Conservation (phyloP, 768 basidiomycete genomes). For the Xerocomellus chrysenteron region DNA sequence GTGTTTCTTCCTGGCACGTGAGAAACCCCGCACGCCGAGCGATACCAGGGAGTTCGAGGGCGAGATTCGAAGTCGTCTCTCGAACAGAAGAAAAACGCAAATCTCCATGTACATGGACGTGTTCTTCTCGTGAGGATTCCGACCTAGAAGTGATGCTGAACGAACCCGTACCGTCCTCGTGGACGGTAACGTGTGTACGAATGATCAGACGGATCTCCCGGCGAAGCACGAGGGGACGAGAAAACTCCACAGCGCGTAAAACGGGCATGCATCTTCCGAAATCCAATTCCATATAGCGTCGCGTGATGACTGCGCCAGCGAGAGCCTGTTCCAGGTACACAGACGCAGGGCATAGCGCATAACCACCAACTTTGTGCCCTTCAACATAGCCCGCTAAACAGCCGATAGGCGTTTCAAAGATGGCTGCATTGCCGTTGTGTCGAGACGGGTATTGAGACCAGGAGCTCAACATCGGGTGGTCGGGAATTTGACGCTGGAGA, state of each 20-base stretch:
- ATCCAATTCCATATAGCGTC: slow-evolving; percentile 32
- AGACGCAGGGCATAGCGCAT: slow-evolving; percentile 63
- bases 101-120: slow-evolving; percentile 46
- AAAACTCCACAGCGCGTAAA: slow-evolving; percentile 47
- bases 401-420: slow-evolving; percentile 54
- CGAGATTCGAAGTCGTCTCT: slow-evolving; percentile 39
- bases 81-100: slow-evolving; percentile 38
- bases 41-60: slow-evolving; percentile 35
- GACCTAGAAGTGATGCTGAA: slow-evolving; percentile 50
- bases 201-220: slow-evolving; percentile 33
- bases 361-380: slow-evolving; percentile 58
- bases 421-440: slow-evolving; percentile 36
- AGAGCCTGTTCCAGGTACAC: slow-evolving; percentile 59
- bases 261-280: slow-evolving; percentile 35
- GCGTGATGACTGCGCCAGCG: slow-evolving; percentile 42
- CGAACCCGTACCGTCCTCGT: slow-evolving; percentile 35
- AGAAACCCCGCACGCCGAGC: slow-evolving; percentile 35
- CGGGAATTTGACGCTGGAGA: slow-evolving; percentile 9
- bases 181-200: slow-evolving; percentile 39
- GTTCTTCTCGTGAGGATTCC: slow-evolving; percentile 31
- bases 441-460: slow-evolving; percentile 45
- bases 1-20: slow-evolving; percentile 16
- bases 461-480: slow-evolving; percentile 37
- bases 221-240: slow-evolving; percentile 53
- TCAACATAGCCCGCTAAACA: slow-evolving; percentile 44